Percentiles rank a stretch among this genome's conserved stretches.
These are phyloP conservation scores for Micractinium sp. DNA, from an alignment of 139 green algal genomes.

Conservation along the genomic window DNA sequence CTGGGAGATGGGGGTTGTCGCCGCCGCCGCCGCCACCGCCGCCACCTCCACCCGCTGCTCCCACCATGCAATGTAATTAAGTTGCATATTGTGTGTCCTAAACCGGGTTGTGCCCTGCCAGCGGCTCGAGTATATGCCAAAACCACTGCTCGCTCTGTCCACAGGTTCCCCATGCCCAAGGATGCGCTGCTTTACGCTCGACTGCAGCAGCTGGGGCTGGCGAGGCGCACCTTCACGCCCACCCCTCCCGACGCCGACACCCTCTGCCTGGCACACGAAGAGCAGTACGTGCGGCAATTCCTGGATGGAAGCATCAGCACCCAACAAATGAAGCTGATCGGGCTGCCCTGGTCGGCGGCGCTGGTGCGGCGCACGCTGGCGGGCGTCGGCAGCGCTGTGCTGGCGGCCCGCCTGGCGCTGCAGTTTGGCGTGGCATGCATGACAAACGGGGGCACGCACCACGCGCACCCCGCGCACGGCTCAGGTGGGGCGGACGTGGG, in stretches of 20 bases:
- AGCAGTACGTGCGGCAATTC: conserved; percentile 44
- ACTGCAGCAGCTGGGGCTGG: conserved; percentile 42
- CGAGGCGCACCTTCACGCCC: conserved; percentile 54
- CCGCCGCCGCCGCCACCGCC: not conserved
- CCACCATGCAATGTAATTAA: no score
- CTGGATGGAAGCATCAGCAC: conserved; percentile 45
- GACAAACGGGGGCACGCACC: conserved; percentile 70
- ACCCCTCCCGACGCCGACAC: conserved; percentile 47
- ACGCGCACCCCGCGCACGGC: conserved; percentile 55
- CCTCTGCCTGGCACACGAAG: conserved; percentile 52
- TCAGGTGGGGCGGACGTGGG: conserved; percentile 34
- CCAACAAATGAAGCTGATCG: conserved; percentile 52
- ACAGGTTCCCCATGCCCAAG: conserved; percentile 68
- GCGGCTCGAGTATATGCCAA: no score
- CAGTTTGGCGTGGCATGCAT: conserved; percentile 59
- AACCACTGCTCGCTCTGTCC: not conserved
- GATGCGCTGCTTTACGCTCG: conserved; percentile 59
- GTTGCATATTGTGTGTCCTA: no score
- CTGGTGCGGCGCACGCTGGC: conserved; percentile 60
- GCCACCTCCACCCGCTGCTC: not conserved
- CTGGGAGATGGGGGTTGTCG: not conserved
- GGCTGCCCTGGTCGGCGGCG: conserved; percentile 56
- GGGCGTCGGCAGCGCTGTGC: conserved; percentile 53
- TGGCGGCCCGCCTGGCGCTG: conserved; percentile 60
- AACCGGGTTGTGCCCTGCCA: no score